Percentiles rank a stretch among this genome's conserved stretches.
phyloP scores from a whole-genome alignment of 2,329 filamentous ascomycete genomes.

The Macrophomina pseudophaseolina region DNA sequence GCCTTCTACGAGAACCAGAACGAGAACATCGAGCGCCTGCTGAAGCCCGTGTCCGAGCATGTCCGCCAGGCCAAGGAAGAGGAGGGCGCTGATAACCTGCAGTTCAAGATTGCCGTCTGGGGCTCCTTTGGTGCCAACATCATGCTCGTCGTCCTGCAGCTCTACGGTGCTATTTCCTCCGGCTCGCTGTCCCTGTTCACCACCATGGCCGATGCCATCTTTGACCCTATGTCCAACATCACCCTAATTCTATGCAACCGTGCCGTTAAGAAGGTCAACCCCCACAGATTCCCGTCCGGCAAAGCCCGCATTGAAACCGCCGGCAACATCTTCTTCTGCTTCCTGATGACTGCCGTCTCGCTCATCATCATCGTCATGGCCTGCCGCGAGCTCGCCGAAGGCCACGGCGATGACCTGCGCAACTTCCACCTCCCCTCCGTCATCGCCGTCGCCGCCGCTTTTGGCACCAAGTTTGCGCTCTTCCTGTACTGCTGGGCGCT shows the following conservation, averaged over 20 bases:
- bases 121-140: conserved; percentile 80
- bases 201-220: conserved; percentile 94
- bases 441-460: conserved; percentile 83
- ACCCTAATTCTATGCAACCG: conserved; percentile 86
- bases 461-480: conserved; percentile 78
- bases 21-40: conserved; percentile 86
- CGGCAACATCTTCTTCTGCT: conserved; percentile 95
- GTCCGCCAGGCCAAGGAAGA: conserved; percentile 79
- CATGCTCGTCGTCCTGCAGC: conserved; percentile 76
- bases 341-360: conserved; percentile 92
- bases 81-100: conserved; percentile 79
- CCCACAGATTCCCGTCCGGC: conserved; percentile 84
- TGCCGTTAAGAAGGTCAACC: conserved; percentile 85
- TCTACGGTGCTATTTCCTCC: conserved; percentile 86
- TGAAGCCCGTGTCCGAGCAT: conserved; percentile 94
- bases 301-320: conserved; percentile 94
- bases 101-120: conserved; percentile 70
- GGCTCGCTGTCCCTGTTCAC: conserved; percentile 95
- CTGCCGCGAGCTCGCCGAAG: conserved; percentile 68
- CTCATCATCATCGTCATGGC: conserved; percentile 92
- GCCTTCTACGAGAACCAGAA: conserved; percentile 92
- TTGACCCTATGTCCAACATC: conserved; percentile 88
- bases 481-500: conserved; percentile 94
- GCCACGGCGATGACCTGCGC: conserved; percentile 56
- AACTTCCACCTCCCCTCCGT: conserved; percentile 81